A percentile compares a stretch with the other conserved stretches of the same genome.
Conservation (phyloP, 129 eudicot species). For the Rutidosis leptorrhynchoides region DNA sequence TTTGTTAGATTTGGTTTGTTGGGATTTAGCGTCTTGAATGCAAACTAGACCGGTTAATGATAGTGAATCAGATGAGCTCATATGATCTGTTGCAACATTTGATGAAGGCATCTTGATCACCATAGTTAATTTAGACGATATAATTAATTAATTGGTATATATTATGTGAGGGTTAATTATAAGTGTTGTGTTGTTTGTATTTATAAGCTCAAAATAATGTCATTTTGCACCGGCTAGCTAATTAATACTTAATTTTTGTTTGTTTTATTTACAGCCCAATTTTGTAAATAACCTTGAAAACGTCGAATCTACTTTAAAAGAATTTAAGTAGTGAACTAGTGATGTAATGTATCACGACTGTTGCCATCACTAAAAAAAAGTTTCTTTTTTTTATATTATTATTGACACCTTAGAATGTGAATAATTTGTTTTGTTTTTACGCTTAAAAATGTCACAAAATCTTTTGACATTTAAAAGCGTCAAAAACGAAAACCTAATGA, state of each 20-base stretch:
- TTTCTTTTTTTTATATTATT: no score
- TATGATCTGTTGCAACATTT: slow-evolving; percentile 17
- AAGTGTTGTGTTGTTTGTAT: neutral
- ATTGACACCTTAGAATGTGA: no score
- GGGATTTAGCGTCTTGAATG: slow-evolving; percentile 23
- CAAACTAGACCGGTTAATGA: slow-evolving; percentile 34
- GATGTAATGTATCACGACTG: neutral
- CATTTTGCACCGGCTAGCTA: slow-evolving; percentile 24
- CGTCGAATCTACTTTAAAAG: neutral
- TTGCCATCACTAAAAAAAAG: no score
- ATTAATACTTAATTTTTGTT: neutral
- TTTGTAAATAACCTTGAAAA: slow-evolving; percentile 1
- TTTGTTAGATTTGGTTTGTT: neutral
- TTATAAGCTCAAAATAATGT: slow-evolving; percentile 20
- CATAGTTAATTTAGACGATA: neutral
- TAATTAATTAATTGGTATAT: neutral
- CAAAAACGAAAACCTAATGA: no score
- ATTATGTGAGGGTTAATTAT: neutral
- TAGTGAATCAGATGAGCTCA: slow-evolving; percentile 32
- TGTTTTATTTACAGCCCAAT: slow-evolving; percentile 7
- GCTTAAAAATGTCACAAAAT: no score
- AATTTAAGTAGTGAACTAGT: neutral
- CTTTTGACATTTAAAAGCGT: no score
- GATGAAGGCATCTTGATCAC: slow-evolving; percentile 34
- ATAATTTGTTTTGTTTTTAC: no score